Evolutionary conservation across 2,329 filamentous ascomycete species (phyloP).

Genomic region (Magnaporthiopsis incrustans): DNA sequence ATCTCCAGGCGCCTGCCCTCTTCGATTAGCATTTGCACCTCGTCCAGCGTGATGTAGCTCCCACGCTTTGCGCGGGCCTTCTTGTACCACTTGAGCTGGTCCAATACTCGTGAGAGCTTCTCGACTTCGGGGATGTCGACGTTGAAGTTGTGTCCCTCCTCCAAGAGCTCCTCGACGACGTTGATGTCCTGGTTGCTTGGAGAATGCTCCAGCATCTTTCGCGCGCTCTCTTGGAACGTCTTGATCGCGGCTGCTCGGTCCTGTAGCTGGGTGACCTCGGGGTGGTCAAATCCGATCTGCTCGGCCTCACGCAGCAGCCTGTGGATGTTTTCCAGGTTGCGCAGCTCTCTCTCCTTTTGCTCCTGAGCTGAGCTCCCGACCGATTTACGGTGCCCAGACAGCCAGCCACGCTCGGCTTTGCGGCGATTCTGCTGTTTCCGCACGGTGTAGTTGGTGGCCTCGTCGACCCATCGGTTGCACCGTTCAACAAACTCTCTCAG

Average conservation of each 20-base stretch:
- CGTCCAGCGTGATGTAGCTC: slow-evolving; percentile 62
- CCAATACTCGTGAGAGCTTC: slow-evolving; percentile 67
- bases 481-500: slow-evolving; percentile 87
- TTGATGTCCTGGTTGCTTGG: slow-evolving; percentile 52
- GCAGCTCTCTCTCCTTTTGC: slow-evolving; percentile 78
- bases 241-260: slow-evolving; percentile 81
- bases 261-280: slow-evolving; percentile 77
- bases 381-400: slow-evolving; percentile 63
- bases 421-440: slow-evolving; percentile 96
- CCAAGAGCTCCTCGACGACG: slow-evolving; percentile 84
- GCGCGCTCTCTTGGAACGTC: slow-evolving; percentile 72
- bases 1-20: slow-evolving; percentile 73
- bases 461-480: slow-evolving; percentile 96
- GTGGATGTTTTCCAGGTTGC: slow-evolving; percentile 82
- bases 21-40: slow-evolving; percentile 71
- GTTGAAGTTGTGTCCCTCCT: slow-evolving; percentile 81
- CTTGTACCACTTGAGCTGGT: slow-evolving; percentile 83
- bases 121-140: slow-evolving; percentile 88
- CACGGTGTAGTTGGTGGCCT: slow-evolving; percentile 91
- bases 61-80: slow-evolving; percentile 59
- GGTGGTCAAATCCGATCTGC: slow-evolving; percentile 84
- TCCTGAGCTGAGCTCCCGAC: slow-evolving; percentile 50
- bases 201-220: slow-evolving; percentile 59
- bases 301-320: slow-evolving; percentile 78
- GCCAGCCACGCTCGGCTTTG: slow-evolving; percentile 86